Conservation (phyloP, 192 early-diverging fungal species). For the Piromyces finnis region DNA sequence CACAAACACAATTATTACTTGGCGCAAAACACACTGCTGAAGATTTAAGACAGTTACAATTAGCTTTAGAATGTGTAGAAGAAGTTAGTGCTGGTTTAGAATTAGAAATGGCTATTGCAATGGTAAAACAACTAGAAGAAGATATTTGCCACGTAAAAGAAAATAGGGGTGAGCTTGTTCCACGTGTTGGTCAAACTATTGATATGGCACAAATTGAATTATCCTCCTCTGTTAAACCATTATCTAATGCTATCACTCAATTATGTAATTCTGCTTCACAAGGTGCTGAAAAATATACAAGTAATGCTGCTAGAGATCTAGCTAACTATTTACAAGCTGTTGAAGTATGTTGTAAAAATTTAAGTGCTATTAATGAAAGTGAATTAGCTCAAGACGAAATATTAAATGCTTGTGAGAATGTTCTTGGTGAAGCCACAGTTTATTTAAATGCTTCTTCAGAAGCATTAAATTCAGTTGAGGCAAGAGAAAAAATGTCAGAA, state of each 20-base stretch:
- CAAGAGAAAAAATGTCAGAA: neutral
- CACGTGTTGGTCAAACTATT: neutral
- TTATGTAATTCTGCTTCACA: conserved; percentile 6
- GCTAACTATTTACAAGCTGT: conserved; percentile 16
- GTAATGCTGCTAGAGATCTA: conserved; percentile 18
- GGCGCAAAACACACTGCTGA: conserved; percentile 11
- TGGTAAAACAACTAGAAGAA: conserved; percentile 12
- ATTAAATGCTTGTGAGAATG: conserved; percentile 9
- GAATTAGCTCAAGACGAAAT: conserved; percentile 7
- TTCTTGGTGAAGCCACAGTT: conserved; percentile 9
- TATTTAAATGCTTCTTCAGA: conserved; percentile 13
- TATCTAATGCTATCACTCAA: conserved; percentile 11
- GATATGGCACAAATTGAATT: conserved; percentile 16
- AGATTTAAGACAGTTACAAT: conserved; percentile 14
- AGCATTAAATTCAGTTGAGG: conserved; percentile 7
- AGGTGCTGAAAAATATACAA: conserved; percentile 10
- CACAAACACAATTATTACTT: conserved; percentile 12
- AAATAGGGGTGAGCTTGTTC: conserved; percentile 1
- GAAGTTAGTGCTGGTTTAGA: conserved; percentile 19
- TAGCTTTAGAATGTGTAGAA: conserved; percentile 12
- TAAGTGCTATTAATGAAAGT: conserved; percentile 9
- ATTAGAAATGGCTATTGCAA: conserved; percentile 16
- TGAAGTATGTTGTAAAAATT: conserved; percentile 3
- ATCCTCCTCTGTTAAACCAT: conserved; percentile 1
- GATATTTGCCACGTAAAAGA: conserved; percentile 8